Percentiles rank a stretch among this genome's conserved stretches.
These are phyloP conservation scores for Botrytis sinoallii DNA, from an alignment of 2,329 filamentous ascomycete species.

Conservation along the genomic window DNA sequence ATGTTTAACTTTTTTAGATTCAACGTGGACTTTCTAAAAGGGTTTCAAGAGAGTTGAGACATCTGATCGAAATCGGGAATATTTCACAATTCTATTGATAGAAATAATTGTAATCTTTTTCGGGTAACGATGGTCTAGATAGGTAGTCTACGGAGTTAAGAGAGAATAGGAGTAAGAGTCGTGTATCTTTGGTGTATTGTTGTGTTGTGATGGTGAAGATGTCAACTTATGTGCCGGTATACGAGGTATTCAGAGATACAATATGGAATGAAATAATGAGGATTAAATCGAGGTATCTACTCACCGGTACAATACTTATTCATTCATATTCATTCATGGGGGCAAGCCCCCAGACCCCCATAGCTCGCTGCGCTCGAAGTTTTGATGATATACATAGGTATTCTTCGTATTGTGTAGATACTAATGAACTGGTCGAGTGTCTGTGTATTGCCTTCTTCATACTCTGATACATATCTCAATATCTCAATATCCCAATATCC, in stretches of 20 bases:
- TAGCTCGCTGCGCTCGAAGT: not conserved
- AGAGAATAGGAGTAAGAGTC: not conserved
- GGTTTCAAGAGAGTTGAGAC: not conserved
- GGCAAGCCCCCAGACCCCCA: not conserved
- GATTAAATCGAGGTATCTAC: not conserved
- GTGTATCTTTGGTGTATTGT: not conserved
- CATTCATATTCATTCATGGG: not conserved
- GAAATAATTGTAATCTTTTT: not conserved
- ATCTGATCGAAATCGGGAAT: not conserved
- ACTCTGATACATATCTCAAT: not conserved
- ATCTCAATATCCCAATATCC: not conserved
- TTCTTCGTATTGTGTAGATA: not conserved
- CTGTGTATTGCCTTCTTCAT: not conserved
- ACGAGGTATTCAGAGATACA: not conserved
- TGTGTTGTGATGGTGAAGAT: not conserved
- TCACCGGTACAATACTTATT: not conserved
- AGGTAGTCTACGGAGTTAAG: not conserved
- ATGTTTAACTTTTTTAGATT: not conserved
- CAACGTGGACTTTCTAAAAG: not conserved
- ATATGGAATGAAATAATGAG: not conserved
- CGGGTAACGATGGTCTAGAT: not conserved
- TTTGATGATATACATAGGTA: not conserved
- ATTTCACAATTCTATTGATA: slow-evolving; percentile 18
- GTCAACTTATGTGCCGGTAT: not conserved
- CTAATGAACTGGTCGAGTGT: not conserved